Evolutionary conservation across 371 early-diverging fungal species (phyloP), one percentile per base, ranked within the genome.

Genomic region (Mucor plumbeus): DNA sequence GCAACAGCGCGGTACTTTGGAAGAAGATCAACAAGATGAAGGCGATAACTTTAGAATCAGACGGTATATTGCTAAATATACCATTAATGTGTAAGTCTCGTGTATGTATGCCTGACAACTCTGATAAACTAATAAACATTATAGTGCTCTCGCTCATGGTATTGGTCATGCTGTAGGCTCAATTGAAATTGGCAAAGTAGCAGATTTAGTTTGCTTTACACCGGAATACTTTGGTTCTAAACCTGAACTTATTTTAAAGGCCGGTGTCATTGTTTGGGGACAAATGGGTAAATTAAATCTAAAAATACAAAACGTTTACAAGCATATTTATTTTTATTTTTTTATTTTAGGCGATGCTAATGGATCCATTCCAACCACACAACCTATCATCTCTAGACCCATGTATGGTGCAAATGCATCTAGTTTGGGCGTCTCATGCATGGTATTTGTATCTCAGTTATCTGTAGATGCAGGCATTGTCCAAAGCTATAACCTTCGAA

Each of bases 31-130:
- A 59, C 64, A 69, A 43, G 81, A 80, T 1, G 80, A 79, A 14
- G 91, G 87, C 2, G 92, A 93, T 68, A 93, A 93, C 71, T 89
- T 88, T 81, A 85, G 92, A 54, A 89, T 91, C 71, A 84, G 85
- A 66, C 86, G 97, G 14, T 97, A 95, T 74, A 87, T 97, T 68
- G 93, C 97, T 26, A 96, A 96, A 81, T 97, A 97, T 74, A 97
- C 97, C 7, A 94, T 96, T 76, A 96, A 97, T 72, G 95, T 95
- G 87, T 71, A 71, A 64, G 67, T 47, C 7, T 53, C 9, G 5
- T 50, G 26, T 0, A 17, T 38, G 38, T 38, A 5, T 38, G 38
- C 5, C 1, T 17, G 15, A 1, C n/a, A n/a, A 43, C 6, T 15
- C 21, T 50, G 11, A 50, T 50, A 4, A 0, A 31, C 21, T 41